Evolutionary conservation across 2,329 filamentous ascomycete genomes (phyloP).

Genomic region (Thielaviopsis musarum): DNA sequence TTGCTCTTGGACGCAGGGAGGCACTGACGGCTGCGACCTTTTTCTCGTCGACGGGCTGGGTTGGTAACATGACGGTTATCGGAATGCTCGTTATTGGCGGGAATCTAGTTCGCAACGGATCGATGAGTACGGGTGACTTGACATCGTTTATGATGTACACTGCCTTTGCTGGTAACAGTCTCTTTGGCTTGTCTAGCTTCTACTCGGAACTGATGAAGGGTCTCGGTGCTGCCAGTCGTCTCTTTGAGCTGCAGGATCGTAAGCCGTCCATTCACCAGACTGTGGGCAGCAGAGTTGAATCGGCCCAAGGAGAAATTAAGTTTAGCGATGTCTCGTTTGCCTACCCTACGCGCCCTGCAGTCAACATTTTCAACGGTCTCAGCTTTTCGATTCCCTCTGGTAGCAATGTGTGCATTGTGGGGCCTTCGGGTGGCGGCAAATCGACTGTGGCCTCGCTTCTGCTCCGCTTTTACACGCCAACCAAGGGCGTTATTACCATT

Average conservation of each 20-base stretch:
- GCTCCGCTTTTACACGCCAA: slow-evolving; percentile 80
- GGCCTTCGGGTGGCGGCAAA: slow-evolving; percentile 89
- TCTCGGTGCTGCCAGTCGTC: slow-evolving; percentile 83
- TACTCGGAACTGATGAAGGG: slow-evolving; percentile 99
- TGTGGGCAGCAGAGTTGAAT: slow-evolving; percentile 58
- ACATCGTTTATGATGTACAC: slow-evolving; percentile 99
- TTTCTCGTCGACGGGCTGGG: slow-evolving; percentile 72
- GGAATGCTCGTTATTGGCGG: slow-evolving; percentile 81
- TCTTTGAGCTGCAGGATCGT: slow-evolving; percentile 92
- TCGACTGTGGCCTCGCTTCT: slow-evolving; percentile 87
- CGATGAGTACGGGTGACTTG: slow-evolving; percentile 79
- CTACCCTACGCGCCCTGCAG: slow-evolving; percentile 85
- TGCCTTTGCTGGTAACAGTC: slow-evolving; percentile 65
- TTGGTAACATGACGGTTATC: slow-evolving; percentile 92
- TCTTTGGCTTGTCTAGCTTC: slow-evolving; percentile 89
- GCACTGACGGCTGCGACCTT: slow-evolving; percentile 81
- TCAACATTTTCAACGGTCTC: slow-evolving; percentile 76
- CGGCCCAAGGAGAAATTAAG: slow-evolving; percentile 73
- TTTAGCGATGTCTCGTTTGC: slow-evolving; percentile 78
- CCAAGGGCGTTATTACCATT: slow-evolving; percentile 59
- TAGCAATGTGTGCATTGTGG: slow-evolving; percentile 90
- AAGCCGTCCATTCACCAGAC: slow-evolving; percentile 77
- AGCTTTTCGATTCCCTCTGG: slow-evolving; percentile 85
- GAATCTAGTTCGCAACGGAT: slow-evolving; percentile 70
- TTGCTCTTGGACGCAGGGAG: slow-evolving; percentile 71